Evolutionary conservation across 78 protist species (phyloP), one percentile per base, ranked within the genome.

Genomic region (Speleostelium caveatum): DNA sequence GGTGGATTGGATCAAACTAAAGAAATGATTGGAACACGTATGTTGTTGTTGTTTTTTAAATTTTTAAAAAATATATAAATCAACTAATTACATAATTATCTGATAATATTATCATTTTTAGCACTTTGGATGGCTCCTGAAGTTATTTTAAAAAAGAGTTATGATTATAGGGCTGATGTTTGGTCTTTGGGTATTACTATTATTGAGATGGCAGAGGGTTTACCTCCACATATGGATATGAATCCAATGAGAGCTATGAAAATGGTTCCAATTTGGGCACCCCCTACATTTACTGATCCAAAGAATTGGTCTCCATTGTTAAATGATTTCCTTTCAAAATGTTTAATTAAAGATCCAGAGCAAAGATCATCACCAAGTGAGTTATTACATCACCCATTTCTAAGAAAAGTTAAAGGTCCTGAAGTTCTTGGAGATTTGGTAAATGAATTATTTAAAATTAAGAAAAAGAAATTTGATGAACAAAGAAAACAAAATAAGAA

Each of bases 101-200:
- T 28, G 14, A 19, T 22, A 60, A 17, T 69, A 32, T 32, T n/a
- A 53, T 16, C 14, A 45, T 12, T 30, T 36, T 19, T 38, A 79
- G 87, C 97, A 16, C 51, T 87, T 24, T 95, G 95, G 95, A 95
- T 95, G 95, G 86, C 94, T 24, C 97, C 97, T 17, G 97, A 95
- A 67, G 95, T 95, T 35, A 93, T 95, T 42, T 45, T 83, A 26
- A 73, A 76, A 24, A 83, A 85, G 71, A 24, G 30, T 28, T 96
- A 96, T 86, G 94, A 75, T 66, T 75, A n/a, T 16, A 60, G 76
- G 35, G 89, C 95, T 14, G 96, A 94, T 79, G 72, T 94, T 33
- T 94, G 93, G 94, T 86, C 95, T n/a, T 55, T 94, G 0, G 97
- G 97, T 72, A 86, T 95, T 32, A 95, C 96, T 10, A 73, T 78